phyloP scores from a whole-genome alignment of 164 flowering plant species.

The Euptelea pleiosperma region DNA sequence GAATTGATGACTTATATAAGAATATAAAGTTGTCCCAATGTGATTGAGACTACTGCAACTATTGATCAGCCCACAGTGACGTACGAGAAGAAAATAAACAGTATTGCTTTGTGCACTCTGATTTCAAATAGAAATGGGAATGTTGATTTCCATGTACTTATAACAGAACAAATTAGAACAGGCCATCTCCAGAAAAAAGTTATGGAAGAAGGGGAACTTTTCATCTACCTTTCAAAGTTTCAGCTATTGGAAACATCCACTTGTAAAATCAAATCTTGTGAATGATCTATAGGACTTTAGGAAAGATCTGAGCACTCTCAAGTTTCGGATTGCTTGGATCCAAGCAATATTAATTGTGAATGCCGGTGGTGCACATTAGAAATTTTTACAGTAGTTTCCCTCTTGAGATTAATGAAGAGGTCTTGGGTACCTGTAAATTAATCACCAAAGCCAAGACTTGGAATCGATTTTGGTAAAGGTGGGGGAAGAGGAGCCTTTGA shows the following conservation, averaged over 20 bases:
- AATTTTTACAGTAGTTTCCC: slow-evolving; percentile 88
- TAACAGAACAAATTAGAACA: slow-evolving; percentile 1
- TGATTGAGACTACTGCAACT: too few relatives aligned
- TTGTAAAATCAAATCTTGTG: slow-evolving; percentile 4
- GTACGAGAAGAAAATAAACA: slow-evolving; percentile 6
- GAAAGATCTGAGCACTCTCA: slow-evolving; percentile 13
- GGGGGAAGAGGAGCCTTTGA: slow-evolving; percentile 44
- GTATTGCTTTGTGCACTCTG: slow-evolving; percentile 4
- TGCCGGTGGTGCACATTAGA: slow-evolving; percentile 50
- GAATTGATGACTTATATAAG: slow-evolving; percentile 7
- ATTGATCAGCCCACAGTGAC: neutral
- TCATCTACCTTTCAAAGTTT: slow-evolving; percentile 18
- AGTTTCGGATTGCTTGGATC: slow-evolving; percentile 28
- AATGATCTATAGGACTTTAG: slow-evolving; percentile 1
- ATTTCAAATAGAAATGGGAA: neutral
- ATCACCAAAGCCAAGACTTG: slow-evolving; percentile 95
- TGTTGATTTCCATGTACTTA: neutral
- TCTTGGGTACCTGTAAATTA: slow-evolving; percentile 37
- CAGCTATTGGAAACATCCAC: neutral
- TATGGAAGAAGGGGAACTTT: neutral
- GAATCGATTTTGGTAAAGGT: slow-evolving; percentile 83
- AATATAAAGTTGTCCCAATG: neutral
- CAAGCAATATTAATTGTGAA: slow-evolving; percentile 33
- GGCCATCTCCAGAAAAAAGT: neutral
- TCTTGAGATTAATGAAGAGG: slow-evolving; percentile 40